phyloP scores from a whole-genome alignment of 139 green algal genomes.

The Chlorella sp. region DNA sequence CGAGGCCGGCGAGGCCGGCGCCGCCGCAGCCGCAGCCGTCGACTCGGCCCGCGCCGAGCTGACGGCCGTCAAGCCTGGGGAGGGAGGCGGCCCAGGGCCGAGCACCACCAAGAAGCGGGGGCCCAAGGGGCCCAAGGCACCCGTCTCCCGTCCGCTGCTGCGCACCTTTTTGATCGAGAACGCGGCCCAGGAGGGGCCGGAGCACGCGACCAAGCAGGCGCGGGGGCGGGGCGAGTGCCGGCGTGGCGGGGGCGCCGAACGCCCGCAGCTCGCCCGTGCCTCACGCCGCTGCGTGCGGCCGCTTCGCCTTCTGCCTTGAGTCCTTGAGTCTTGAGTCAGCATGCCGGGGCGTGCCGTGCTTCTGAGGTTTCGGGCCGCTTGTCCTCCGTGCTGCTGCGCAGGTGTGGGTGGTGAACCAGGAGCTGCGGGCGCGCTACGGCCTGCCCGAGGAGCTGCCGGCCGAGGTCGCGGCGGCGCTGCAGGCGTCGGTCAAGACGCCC shows the following conservation, averaged over 20 bases:
- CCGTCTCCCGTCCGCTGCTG: constrained; percentile 11
- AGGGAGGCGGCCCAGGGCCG: too few relatives aligned
- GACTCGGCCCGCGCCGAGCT: constrained; percentile 12
- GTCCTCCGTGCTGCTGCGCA: too few relatives aligned
- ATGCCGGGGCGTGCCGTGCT: too few relatives aligned
- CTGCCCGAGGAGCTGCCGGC: constrained; percentile 16
- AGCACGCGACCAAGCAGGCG: constrained; percentile 16
- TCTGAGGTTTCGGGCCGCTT: not conserved
- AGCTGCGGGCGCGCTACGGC: constrained; percentile 5
- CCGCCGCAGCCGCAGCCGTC: not conserved
- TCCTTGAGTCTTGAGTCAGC: too few relatives aligned
- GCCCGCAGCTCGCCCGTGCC: too few relatives aligned
- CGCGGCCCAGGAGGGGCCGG: constrained; percentile 9
- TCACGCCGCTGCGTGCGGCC: too few relatives aligned
- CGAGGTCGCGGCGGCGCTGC: constrained; percentile 12
- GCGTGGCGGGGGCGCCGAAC: too few relatives aligned
- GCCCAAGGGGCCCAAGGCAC: constrained; percentile 19
- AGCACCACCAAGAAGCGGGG: not conserved
- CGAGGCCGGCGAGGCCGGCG: not conserved
- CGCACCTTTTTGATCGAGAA: constrained; percentile 28
- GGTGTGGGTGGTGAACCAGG: constrained; percentile 19
- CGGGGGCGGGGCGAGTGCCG: too few relatives aligned
- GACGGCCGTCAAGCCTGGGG: too few relatives aligned
- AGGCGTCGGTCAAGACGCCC: constrained; percentile 13
- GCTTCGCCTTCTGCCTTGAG: too few relatives aligned